Conservation (phyloP, 2,329 filamentous ascomycete species). For the Diaporthe destruens region DNA sequence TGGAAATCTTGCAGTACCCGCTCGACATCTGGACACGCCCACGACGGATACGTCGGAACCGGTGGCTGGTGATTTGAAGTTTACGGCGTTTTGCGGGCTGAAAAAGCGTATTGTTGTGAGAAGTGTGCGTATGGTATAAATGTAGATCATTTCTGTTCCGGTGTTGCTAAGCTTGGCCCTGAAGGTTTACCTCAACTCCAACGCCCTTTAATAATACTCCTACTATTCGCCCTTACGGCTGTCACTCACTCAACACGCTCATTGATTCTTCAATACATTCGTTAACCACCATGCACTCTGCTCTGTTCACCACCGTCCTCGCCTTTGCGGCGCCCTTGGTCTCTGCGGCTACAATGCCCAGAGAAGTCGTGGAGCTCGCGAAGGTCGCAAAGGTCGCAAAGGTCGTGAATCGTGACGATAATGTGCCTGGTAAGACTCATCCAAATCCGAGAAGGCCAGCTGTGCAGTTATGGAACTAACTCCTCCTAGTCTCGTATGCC, state of each 20-base stretch:
- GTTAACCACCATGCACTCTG: not conserved
- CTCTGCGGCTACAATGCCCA: slow-evolving; percentile 11
- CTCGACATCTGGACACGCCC: slow-evolving; percentile 11
- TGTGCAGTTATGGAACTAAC: not conserved
- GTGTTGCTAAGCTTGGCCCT: too few species aligned
- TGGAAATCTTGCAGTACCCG: not conserved
- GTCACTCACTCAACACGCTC: slow-evolving; percentile 1
- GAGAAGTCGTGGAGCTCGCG: slow-evolving; percentile 1
- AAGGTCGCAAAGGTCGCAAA: too few species aligned
- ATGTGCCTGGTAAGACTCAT: slow-evolving; percentile 5
- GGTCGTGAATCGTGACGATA: slow-evolving; percentile 14
- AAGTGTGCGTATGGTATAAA: not conserved
- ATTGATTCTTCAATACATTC: not conserved
- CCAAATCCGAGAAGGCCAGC: not conserved
- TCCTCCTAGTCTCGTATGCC: slow-evolving; percentile 21
- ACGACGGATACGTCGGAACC: slow-evolving; percentile 13
- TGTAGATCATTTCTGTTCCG: not conserved
- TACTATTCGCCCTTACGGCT: not conserved
- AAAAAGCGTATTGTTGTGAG: not conserved
- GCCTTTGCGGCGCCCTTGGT: slow-evolving; percentile 14
- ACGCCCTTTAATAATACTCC: not conserved
- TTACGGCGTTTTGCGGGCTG: not conserved
- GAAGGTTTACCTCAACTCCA: too few species aligned
- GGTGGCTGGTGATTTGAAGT: not conserved
- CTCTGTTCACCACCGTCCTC: slow-evolving; percentile 7